Conservation (phyloP, 1,284 basidiomycete species). For the Ceraceosorus guamensis region DNA sequence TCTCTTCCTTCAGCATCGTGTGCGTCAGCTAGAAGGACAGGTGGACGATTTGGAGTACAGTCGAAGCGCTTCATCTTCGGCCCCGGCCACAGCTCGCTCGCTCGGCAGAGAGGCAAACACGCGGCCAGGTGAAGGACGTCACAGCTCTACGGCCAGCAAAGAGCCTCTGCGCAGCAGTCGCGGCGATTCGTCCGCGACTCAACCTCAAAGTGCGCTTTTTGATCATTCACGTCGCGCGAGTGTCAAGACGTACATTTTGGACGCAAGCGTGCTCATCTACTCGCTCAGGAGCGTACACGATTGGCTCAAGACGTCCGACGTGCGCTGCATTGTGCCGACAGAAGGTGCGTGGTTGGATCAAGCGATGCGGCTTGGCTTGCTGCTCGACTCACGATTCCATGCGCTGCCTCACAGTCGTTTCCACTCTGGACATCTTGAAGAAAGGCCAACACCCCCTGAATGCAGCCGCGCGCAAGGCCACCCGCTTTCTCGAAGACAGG, state of each 20-base stretch:
- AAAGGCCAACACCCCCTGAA: constrained; percentile 73
- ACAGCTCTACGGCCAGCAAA: too few species aligned
- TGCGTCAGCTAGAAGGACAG: constrained; percentile 28
- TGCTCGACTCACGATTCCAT: too few species aligned
- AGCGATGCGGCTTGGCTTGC: too few species aligned
- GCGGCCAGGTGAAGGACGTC: too few species aligned
- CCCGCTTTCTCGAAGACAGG: constrained; percentile 64
- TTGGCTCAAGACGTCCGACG: constrained; percentile 63
- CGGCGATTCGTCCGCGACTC: neutral
- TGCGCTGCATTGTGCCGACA: constrained; percentile 70
- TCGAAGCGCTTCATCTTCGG: constrained; percentile 2
- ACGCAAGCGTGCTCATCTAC: constrained; percentile 78
- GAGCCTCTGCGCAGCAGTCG: too few species aligned
- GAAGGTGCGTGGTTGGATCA: constrained; percentile 70
- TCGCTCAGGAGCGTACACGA: constrained; percentile 71
- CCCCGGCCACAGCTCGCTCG: neutral
- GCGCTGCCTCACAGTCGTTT: constrained; percentile 68
- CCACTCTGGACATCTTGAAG: constrained; percentile 87
- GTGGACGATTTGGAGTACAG: constrained; percentile 13
- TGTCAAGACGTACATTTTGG: constrained; percentile 66
- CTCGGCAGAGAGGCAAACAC: neutral
- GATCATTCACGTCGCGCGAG: constrained; percentile 2
- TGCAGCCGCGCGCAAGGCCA: constrained; percentile 70
- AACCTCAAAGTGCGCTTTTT: neutral
- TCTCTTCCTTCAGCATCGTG: constrained; percentile 37